Evolutionary conservation across 148 eudicot genomes (phyloP).

Genomic region (Camellia lanceoleosa): DNA sequence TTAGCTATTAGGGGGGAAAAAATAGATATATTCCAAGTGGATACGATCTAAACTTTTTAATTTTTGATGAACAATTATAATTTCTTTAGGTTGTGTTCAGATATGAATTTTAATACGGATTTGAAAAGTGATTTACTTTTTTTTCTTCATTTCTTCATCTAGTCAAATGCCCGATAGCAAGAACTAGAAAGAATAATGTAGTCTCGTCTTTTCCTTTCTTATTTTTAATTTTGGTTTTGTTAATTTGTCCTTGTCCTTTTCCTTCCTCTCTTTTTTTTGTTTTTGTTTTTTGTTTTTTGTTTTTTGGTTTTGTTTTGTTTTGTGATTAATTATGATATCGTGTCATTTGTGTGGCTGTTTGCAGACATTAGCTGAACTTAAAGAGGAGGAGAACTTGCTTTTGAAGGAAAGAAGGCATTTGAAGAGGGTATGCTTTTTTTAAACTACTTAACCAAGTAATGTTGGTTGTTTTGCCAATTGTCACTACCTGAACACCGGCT

Average conservation of each 20-base stretch:
- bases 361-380: conserved; percentile 41
- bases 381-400: conserved; percentile 32
- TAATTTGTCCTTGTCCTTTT: not conserved
- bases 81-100: too few relatives aligned
- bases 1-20: too few relatives aligned
- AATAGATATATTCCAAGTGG: too few relatives aligned
- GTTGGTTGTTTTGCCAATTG: not conserved
- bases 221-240: too few relatives aligned
- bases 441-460: not conserved
- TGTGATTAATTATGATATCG: not conserved
- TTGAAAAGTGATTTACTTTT: too few relatives aligned
- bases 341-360: not conserved
- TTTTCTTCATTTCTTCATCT: too few relatives aligned
- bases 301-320: not conserved
- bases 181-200: too few relatives aligned
- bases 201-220: not conserved
- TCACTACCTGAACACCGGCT: conserved; percentile 6
- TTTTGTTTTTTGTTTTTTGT: too few relatives aligned
- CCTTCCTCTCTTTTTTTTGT: not conserved
- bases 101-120: too few relatives aligned
- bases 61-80: too few relatives aligned
- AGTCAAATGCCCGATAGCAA: not conserved
- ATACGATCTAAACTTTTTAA: too few relatives aligned
- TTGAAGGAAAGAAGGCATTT: conserved; percentile 36
- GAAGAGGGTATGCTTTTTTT: conserved; percentile 31